phyloP scores from a whole-genome alignment of 257 asterid species.

The Lavandula angustifolia region DNA sequence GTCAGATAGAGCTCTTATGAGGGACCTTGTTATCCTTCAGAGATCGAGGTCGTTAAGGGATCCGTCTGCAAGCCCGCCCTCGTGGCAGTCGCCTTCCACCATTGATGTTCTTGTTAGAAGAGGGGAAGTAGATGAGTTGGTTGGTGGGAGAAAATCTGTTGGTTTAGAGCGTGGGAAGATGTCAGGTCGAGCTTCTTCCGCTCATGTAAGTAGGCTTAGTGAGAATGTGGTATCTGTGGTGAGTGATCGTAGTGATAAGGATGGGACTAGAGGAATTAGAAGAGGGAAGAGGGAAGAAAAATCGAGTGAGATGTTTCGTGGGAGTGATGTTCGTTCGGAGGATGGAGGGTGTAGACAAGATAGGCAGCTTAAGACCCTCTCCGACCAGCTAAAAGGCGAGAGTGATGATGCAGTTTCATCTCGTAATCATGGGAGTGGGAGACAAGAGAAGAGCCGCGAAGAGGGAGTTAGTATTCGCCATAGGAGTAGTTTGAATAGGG shows the following conservation, averaged over 20 bases:
- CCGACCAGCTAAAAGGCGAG: slow-evolving; percentile 65
- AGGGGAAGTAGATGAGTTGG: slow-evolving; percentile 50
- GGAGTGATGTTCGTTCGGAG: slow-evolving; percentile 38
- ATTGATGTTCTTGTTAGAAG: slow-evolving; percentile 48
- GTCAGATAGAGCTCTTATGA: slow-evolving; percentile 73
- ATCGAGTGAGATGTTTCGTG: slow-evolving; percentile 44
- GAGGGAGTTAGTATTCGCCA: slow-evolving; percentile 40
- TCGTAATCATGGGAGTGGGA: slow-evolving; percentile 41
- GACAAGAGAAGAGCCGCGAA: slow-evolving; percentile 42
- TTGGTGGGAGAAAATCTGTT: slow-evolving; percentile 54
- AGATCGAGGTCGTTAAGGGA: slow-evolving; percentile 89
- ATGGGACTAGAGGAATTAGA: slow-evolving; percentile 44
- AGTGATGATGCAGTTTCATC: slow-evolving; percentile 68
- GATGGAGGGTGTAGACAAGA: slow-evolving; percentile 42
- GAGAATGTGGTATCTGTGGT: slow-evolving; percentile 37
- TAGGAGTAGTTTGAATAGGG: slow-evolving; percentile 46
- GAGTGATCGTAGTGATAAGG: slow-evolving; percentile 44
- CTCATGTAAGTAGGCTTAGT: slow-evolving; percentile 35
- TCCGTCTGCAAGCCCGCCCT: slow-evolving; percentile 85
- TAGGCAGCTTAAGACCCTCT: slow-evolving; percentile 49
- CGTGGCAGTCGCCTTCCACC: slow-evolving; percentile 75
- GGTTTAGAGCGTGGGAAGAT: slow-evolving; percentile 51
- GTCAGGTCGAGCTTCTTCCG: slow-evolving; percentile 33
- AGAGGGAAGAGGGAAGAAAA: slow-evolving; percentile 46
- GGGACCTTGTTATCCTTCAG: slow-evolving; percentile 87